A percentile compares a stretch with the other conserved stretches of the same genome.
Evolutionary conservation across 306 rosid genomes (phyloP).

Genomic region (Ammopiptanthus mongolicus): DNA sequence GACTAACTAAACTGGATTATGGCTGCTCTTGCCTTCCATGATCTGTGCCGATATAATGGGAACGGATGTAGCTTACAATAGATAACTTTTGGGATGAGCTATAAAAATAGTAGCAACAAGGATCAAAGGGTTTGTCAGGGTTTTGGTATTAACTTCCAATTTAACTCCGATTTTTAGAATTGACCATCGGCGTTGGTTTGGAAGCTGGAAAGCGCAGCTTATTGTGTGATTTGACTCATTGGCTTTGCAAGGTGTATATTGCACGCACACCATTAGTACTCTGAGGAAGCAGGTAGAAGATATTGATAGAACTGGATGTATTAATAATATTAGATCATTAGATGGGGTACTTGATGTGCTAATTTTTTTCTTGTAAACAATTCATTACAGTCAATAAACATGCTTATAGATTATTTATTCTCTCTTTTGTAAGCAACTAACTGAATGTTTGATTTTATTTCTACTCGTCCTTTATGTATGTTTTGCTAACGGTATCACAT

Average conservation of each 20-base stretch:
- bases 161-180: constrained; percentile 14
- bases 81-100: constrained; percentile 17
- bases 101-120: constrained; percentile 2
- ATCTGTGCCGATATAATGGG: constrained; percentile 15
- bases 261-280: background rate
- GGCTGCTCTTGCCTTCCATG: constrained; percentile 19
- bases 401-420: background rate
- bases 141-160: constrained; percentile 17
- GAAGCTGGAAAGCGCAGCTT: background rate
- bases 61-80: constrained; percentile 15
- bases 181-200: constrained; percentile 4
- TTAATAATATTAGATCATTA: too few species aligned
- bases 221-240: constrained; percentile 3
- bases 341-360: background rate
- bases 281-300: background rate
- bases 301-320: constrained; percentile 10
- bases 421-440: background rate
- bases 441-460: background rate
- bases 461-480: background rate
- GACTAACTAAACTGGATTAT: background rate
- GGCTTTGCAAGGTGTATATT: constrained; percentile 15
- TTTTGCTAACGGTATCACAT: background rate
- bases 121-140: background rate
- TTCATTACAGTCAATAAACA: constrained; percentile 11
- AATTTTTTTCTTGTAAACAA: constrained; percentile 2